Base-by-base conservation (phyloP, 2,329 filamentous ascomycete species). In the Cladosporium oxysporum region DNA sequence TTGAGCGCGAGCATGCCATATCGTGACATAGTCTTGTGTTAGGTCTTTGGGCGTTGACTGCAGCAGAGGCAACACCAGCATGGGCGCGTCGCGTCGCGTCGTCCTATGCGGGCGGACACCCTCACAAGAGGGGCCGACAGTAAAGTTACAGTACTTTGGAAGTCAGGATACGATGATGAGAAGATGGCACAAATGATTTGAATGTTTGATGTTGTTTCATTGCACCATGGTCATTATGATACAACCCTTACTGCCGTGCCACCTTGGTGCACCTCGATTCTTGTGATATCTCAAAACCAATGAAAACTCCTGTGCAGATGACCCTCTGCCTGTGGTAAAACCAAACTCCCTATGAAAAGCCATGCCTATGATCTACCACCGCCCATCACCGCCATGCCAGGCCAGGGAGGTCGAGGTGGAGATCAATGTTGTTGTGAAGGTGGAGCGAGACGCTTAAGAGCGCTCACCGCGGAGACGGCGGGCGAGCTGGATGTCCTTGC, bases 401-500 rank as follows among this genome's bases (percentile, higher is more conserved):
- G 64, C 62, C 53, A 67, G 67, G 67, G 74, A 76, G 73, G 74
- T 76, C 73, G 74, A 66, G 62, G 66, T 72, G 67, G 63, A 66
- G 66, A 66, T 69, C 67, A 69, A 66, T 63, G 61, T 66, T 58
- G 55, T 66, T 69, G 71, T 67, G 69, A 71, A 62, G 41, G 47
- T 68, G 66, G 70, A 68, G 67, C 66, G 66, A 69, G 67, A 63
- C 73, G 70, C 72, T 74, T 83, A 84, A 79, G 82, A 83, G 70
- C 82, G 82, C 81, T 84, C 82, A 74, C 82, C 82, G 77, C 82
- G 82, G 75, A 84, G 82, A 70, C 82, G 82, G 72, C 82, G 82
- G 71, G 94, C 94, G 67, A 98, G 86, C 81, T 97, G 94, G 73
- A 99, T 97, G 79, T 98, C 95, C 82, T 97, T 97, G 80, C 95